Conservation (phyloP, 352 stramenopile species). For the Phytophthora chlamydospora region DNA sequence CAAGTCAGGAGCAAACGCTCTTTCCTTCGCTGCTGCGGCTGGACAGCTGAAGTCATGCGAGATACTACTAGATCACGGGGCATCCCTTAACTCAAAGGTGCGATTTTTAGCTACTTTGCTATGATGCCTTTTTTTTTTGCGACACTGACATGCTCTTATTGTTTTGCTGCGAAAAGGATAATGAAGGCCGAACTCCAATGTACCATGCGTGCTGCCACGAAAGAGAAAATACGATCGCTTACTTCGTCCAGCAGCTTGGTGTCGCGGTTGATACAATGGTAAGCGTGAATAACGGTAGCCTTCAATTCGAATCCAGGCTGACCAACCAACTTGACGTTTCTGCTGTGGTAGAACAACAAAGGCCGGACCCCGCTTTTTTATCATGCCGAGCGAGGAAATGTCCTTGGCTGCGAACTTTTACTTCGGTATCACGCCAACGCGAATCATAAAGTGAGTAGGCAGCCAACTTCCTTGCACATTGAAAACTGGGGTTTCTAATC, state of each 20-base stretch:
- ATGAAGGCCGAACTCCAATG: conserved; percentile 50
- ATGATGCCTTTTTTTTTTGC: neutral
- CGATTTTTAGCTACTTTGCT: neutral
- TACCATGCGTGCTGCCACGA: conserved; percentile 52
- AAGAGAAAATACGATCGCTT: conserved; percentile 40
- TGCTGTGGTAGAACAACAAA: conserved; percentile 41
- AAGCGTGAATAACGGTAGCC: neutral
- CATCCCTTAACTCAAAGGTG: conserved; percentile 45
- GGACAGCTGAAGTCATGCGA: conserved; percentile 40
- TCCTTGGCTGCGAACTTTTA: conserved; percentile 46
- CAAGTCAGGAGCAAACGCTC: conserved; percentile 37
- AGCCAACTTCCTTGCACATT: neutral
- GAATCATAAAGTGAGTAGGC: conserved; percentile 38
- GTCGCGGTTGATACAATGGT: conserved; percentile 35
- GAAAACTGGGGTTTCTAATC: neutral
- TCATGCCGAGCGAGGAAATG: conserved; percentile 51
- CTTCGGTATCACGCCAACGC: conserved; percentile 47
- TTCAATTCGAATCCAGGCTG: neutral
- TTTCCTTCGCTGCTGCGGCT: conserved; percentile 35
- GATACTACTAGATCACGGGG: conserved; percentile 41
- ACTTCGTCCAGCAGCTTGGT: conserved; percentile 42
- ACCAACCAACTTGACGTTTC: neutral
- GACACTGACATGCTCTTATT: neutral
- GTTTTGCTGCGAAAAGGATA: conserved; percentile 39
- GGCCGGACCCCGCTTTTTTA: conserved; percentile 52